Evolutionary conservation across 148 eudicot species (phyloP), one percentile per base, ranked within the genome.

Genomic region (Simmondsia chinensis): DNA sequence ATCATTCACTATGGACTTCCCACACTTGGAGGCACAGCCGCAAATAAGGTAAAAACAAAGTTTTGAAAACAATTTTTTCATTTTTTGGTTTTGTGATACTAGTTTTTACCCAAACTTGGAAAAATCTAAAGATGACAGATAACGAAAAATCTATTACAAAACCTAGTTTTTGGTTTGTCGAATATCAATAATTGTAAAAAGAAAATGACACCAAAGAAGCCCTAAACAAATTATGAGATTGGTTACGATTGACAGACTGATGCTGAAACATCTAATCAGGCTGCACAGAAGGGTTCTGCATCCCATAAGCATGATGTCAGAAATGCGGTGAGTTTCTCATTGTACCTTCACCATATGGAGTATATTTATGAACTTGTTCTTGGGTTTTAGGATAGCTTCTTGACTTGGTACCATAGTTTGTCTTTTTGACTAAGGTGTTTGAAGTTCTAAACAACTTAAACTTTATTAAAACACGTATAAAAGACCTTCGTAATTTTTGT

Each of bases 1-100:
- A 56, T 80, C 13, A 51, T 76, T 39, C 87, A 80, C 61, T 51
- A 41, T 42, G 82, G 82, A 37, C 56, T 80, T 60, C 82, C 82
- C 24, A 63, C 87, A 4, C 66, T 80, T 4, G 82, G 82, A 4
- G 87, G 72, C 29, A 9, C 67, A 25, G 25, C 53, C 20, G 62
- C 4, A 32, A 43, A 54, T 31, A 61, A 69, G 73, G 82, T 75
- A 71, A 33, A 27, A 44, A 15, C 6, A 3, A 5, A 15, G 34
- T 50, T 29, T 4, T 30, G 36, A 15, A 31, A 54, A 40, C 23
- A 16, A 42, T 20, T 9, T 39, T 16, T 34, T 17, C 23, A 29
- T 48, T 41, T 29, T 30, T 25, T 53, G 13, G 20, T 27, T 6
- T 50, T 35, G 25, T 9, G 16, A 19, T 6, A 19, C 26, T 19